Percentiles rank a stretch among this genome's conserved stretches.
Conservation (phyloP, 2,329 filamentous ascomycete genomes). For the Hypomyces rosellus region DNA sequence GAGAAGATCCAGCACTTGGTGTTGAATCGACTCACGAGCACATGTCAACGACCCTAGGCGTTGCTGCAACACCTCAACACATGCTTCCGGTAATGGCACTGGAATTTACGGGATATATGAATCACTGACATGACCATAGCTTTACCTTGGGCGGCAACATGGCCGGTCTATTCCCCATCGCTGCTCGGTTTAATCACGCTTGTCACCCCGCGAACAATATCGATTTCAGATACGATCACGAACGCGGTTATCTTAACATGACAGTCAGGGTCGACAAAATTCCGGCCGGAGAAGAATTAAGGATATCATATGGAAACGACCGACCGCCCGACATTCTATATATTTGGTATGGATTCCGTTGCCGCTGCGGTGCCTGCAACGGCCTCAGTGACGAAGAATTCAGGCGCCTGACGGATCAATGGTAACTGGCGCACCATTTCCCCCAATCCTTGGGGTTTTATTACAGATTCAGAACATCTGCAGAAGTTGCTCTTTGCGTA, state of each 20-base stretch:
- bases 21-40: background rate
- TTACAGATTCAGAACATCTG: no score
- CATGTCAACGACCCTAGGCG: background rate
- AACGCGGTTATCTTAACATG: slow-evolving; percentile 33
- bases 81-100: no score
- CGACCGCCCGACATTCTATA: slow-evolving; percentile 32
- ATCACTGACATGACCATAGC: slow-evolving; percentile 14
- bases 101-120: no score
- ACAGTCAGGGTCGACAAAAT: slow-evolving; percentile 30
- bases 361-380: slow-evolving; percentile 42
- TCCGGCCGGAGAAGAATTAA: slow-evolving; percentile 41
- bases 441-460: background rate
- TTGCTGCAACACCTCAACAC: no score
- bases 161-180: slow-evolving; percentile 42
- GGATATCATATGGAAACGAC: slow-evolving; percentile 41
- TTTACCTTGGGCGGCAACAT: slow-evolving; percentile 20
- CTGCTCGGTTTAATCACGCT: slow-evolving; percentile 54
- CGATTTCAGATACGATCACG: slow-evolving; percentile 35
- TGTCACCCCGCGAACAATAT: slow-evolving; percentile 40
- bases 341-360: slow-evolving; percentile 46
- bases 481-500: no score
- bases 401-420: background rate
- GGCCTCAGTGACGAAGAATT: slow-evolving; percentile 17
- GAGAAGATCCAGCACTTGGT: background rate
- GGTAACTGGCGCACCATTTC: background rate